These are phyloP conservation scores for Botryosphaeria dothidea DNA, from an alignment of 2,329 filamentous ascomycete genomes.

Conservation along the genomic window DNA sequence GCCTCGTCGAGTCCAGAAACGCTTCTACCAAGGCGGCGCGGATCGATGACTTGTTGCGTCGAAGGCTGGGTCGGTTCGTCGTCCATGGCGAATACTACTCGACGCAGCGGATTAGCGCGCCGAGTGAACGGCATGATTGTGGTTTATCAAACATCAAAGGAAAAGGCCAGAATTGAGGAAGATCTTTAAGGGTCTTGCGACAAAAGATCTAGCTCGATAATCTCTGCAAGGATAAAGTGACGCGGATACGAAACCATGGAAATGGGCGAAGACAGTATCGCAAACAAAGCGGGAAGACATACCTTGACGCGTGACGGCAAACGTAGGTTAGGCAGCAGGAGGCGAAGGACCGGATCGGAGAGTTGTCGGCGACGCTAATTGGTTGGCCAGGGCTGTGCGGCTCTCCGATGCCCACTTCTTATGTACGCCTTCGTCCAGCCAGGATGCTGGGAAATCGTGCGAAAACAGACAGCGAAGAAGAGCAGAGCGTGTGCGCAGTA, in stretches of 20 bases:
- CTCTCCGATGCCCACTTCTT: slow-evolving; percentile 4
- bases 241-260: not conserved
- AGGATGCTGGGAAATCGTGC: not conserved
- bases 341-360: slow-evolving; percentile 2
- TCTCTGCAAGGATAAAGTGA: not conserved
- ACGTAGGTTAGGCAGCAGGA: slow-evolving; percentile 8
- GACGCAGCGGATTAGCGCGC: not conserved
- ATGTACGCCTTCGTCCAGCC: not conserved
- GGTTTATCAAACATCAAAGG: not conserved
- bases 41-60: slow-evolving; percentile 80
- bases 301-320: not conserved
- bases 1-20: slow-evolving; percentile 80
- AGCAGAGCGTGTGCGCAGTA: not conserved
- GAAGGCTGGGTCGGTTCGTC: slow-evolving; percentile 57
- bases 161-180: not conserved
- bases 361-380: not conserved
- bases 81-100: slow-evolving; percentile 8
- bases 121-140: not conserved
- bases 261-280: not conserved
- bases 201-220: not conserved
- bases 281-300: not conserved
- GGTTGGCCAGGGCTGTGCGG: slow-evolving; percentile 6
- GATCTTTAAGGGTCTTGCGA: not conserved
- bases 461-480: not conserved
- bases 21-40: slow-evolving; percentile 74